phyloP scores from a whole-genome alignment of 768 basidiomycete genomes.

The Psilocybe sp. region DNA sequence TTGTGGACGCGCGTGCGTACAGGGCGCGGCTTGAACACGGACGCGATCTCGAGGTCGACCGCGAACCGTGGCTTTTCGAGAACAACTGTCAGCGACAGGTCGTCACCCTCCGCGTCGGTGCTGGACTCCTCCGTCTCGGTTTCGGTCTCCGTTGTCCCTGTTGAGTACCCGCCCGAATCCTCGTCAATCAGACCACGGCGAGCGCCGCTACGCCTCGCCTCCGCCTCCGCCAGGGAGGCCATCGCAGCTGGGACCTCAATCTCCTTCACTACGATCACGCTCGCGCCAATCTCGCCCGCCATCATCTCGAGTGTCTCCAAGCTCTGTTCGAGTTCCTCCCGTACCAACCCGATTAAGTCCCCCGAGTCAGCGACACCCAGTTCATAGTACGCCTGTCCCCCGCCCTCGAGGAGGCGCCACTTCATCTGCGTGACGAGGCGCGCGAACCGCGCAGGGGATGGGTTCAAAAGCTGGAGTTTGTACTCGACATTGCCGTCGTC shows the following conservation, averaged over 20 bases:
- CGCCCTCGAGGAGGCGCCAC: slow-evolving; percentile 87
- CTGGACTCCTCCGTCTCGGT: slow-evolving; percentile 36
- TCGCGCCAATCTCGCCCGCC: slow-evolving; percentile 92
- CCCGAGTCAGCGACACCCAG: slow-evolving; percentile 86
- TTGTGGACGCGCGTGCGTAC: slow-evolving; percentile 41
- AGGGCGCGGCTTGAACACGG: slow-evolving; percentile 74
- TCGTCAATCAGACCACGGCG: slow-evolving; percentile 22
- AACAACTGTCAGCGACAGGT: slow-evolving; percentile 29
- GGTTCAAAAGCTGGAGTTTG: slow-evolving; percentile 85
- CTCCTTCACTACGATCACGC: slow-evolving; percentile 88
- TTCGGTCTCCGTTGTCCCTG: slow-evolving; percentile 27
- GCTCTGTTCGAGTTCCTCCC: slow-evolving; percentile 73
- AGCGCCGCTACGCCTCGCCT: slow-evolving; percentile 26
- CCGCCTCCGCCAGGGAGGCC: slow-evolving; percentile 34
- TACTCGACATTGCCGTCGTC: slow-evolving; percentile 93
- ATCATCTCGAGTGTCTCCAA: slow-evolving; percentile 89
- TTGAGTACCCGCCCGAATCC: slow-evolving; percentile 29
- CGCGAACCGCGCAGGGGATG: slow-evolving; percentile 71
- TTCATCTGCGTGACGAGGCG: slow-evolving; percentile 93
- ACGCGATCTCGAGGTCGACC: slow-evolving; percentile 63
- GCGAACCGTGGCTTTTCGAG: slow-evolving; percentile 29
- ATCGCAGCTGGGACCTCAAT: slow-evolving; percentile 69
- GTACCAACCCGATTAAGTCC: slow-evolving; percentile 74
- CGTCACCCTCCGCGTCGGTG: slow-evolving; percentile 36
- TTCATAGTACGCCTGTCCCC: slow-evolving; percentile 83